Conservation (phyloP, 768 basidiomycete genomes). For the Exsudoporus frostii region DNA sequence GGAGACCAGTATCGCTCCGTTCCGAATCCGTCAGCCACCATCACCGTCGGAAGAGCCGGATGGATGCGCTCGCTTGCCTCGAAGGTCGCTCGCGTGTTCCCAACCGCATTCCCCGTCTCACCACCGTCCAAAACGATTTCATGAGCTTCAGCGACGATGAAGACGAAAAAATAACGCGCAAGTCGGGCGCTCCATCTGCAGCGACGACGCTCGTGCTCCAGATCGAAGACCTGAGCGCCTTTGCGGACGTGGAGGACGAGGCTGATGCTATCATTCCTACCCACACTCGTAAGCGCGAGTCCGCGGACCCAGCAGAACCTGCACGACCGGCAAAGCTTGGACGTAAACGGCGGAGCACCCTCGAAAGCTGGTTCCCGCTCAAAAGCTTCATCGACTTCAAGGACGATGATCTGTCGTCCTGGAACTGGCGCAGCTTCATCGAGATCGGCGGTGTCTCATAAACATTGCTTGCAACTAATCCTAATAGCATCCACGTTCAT, state of each 20-base stretch:
- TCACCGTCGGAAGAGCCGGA: constrained; percentile 47
- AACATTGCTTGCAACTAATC: neutral
- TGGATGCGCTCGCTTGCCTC: constrained; percentile 59
- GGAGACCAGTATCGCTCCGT: constrained; percentile 15
- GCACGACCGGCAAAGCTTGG: constrained; percentile 9
- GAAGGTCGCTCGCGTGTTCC: constrained; percentile 47
- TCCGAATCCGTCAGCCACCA: constrained; percentile 44
- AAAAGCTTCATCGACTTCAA: constrained; percentile 65
- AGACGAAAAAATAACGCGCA: constrained; percentile 34
- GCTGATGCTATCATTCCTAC: constrained; percentile 24
- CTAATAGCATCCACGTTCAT: neutral
- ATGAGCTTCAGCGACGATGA: constrained; percentile 71
- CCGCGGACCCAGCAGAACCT: constrained; percentile 8
- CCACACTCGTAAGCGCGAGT: constrained; percentile 6
- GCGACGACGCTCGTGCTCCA: constrained; percentile 12
- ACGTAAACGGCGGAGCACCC: constrained; percentile 40
- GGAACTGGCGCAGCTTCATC: constrained; percentile 65
- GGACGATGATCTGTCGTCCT: constrained; percentile 43
- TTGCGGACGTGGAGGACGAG: constrained; percentile 35
- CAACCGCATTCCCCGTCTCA: constrained; percentile 17
- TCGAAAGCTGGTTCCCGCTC: constrained; percentile 52
- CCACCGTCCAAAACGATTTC: constrained; percentile 43
- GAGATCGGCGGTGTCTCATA: constrained; percentile 43
- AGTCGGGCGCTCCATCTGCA: constrained; percentile 1
- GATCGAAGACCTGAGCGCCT: constrained; percentile 21